Conservation (phyloP, 1,139 yeast species). For the Pichia sp. region DNA sequence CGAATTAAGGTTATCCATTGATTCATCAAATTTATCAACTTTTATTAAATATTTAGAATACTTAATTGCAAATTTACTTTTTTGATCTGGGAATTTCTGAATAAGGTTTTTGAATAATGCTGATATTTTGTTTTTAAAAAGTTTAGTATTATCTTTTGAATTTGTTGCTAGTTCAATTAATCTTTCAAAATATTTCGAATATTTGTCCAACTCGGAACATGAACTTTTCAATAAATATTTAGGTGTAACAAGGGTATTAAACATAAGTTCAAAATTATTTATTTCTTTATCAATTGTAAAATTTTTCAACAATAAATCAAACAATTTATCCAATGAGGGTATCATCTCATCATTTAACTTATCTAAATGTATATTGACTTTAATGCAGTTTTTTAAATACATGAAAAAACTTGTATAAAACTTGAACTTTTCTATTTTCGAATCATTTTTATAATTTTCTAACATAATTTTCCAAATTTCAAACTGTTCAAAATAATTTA, state of each 20-base stretch:
- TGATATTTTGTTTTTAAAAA: constrained; percentile 28
- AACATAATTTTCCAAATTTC: constrained; percentile 8
- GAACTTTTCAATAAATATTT: constrained; percentile 32
- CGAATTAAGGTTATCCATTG: constrained; percentile 43
- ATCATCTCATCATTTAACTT: neutral
- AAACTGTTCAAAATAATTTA: constrained; percentile 4
- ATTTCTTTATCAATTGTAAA: neutral
- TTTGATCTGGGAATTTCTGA: constrained; percentile 54
- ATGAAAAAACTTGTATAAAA: constrained; percentile 9
- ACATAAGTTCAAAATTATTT: constrained; percentile 1
- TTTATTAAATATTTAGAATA: constrained; percentile 45
- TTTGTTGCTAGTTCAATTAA: constrained; percentile 29
- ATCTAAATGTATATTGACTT: neutral
- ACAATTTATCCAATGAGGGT: neutral
- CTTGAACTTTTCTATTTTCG: neutral
- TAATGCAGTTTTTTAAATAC: constrained; percentile 5
- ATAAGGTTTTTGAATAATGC: constrained; percentile 35
- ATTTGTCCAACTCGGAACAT: constrained; percentile 37
- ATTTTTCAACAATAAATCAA: constrained; percentile 2
- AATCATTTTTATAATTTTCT: neutral
- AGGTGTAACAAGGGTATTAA: constrained; percentile 24
- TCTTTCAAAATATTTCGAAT: constrained; percentile 44
- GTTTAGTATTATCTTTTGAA: neutral
- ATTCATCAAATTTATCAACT: constrained; percentile 34
- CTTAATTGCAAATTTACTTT: constrained; percentile 43